Evolutionary conservation across 2,329 filamentous ascomycete genomes (phyloP).

Genomic region (Sphaerulina vaccinii): DNA sequence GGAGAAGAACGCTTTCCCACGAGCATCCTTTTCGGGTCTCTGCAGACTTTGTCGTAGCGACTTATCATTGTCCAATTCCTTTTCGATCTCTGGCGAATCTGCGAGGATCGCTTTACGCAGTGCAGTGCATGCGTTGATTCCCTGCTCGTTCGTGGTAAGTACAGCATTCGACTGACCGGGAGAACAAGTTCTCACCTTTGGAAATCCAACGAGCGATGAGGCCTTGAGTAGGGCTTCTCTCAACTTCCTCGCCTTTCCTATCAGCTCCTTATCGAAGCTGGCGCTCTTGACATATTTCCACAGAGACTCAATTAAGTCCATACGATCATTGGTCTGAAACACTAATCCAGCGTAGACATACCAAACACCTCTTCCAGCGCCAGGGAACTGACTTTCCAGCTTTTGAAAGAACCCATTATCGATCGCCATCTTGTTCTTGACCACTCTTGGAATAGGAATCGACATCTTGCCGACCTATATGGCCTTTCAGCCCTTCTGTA

Average conservation of each 20-base stretch:
- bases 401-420: constrained; percentile 19
- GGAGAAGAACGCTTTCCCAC: constrained; percentile 22
- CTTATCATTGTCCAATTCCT: constrained; percentile 17
- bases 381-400: constrained; percentile 19
- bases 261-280: constrained; percentile 5
- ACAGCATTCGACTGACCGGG: background rate
- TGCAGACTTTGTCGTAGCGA: constrained; percentile 16
- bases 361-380: constrained; percentile 14
- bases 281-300: constrained; percentile 16
- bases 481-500: no score
- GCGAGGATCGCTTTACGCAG: constrained; percentile 16
- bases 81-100: constrained; percentile 12
- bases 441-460: background rate
- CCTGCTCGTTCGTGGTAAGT: background rate
- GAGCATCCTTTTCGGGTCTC: constrained; percentile 20
- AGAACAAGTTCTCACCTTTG: no score
- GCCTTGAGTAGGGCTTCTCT: constrained; percentile 22
- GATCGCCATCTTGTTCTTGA: constrained; percentile 10
- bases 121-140: constrained; percentile 24
- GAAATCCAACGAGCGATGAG: constrained; percentile 22
- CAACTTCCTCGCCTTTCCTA: constrained; percentile 19
- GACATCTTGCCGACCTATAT: no score
- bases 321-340: constrained; percentile 25
- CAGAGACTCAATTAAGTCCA: constrained; percentile 16
- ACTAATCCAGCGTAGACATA: constrained; percentile 21